Conservation (phyloP, 2,329 filamentous ascomycete species). For the Fusarium hainanense region DNA sequence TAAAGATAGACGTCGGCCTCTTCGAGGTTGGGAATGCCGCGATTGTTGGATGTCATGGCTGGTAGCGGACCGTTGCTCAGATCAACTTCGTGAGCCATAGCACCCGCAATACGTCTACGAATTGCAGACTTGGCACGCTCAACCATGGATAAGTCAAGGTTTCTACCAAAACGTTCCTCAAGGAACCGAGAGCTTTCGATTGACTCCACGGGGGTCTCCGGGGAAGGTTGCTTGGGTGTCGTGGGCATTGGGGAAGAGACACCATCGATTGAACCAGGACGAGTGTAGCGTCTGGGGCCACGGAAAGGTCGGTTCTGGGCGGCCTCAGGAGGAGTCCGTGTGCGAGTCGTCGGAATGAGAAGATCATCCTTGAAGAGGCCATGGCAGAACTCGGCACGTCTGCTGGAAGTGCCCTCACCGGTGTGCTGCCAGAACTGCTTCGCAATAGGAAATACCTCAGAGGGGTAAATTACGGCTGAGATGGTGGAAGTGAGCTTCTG, state of each 20-base stretch:
- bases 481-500: slow-evolving; percentile 68
- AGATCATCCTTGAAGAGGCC: slow-evolving; percentile 77
- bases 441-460: slow-evolving; percentile 74
- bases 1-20: slow-evolving; percentile 92
- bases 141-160: slow-evolving; percentile 83
- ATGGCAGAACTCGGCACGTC: slow-evolving; percentile 90
- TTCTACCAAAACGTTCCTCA: slow-evolving; percentile 93
- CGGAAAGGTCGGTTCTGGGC: slow-evolving; percentile 60
- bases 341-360: slow-evolving; percentile 52
- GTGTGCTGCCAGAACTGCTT: slow-evolving; percentile 98
- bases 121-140: slow-evolving; percentile 88
- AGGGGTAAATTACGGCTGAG: slow-evolving; percentile 77
- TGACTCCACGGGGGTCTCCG: slow-evolving; percentile 51
- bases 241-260: slow-evolving; percentile 21
- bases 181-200: slow-evolving; percentile 83
- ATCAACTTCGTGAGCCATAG: slow-evolving; percentile 78
- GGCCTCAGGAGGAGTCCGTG: slow-evolving; percentile 44
- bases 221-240: slow-evolving; percentile 29
- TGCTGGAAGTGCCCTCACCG: slow-evolving; percentile 91
- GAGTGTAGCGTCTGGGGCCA: slow-evolving; percentile 85
- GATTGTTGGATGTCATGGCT: slow-evolving; percentile 55
- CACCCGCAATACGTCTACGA: slow-evolving; percentile 86
- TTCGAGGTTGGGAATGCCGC: slow-evolving; percentile 72
- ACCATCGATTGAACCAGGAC: slow-evolving; percentile 55
- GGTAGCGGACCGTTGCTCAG: slow-evolving; percentile 41